These are phyloP conservation scores for Mallotus japonicus DNA, from an alignment of 441 rosid genomes.

Conservation along the genomic window DNA sequence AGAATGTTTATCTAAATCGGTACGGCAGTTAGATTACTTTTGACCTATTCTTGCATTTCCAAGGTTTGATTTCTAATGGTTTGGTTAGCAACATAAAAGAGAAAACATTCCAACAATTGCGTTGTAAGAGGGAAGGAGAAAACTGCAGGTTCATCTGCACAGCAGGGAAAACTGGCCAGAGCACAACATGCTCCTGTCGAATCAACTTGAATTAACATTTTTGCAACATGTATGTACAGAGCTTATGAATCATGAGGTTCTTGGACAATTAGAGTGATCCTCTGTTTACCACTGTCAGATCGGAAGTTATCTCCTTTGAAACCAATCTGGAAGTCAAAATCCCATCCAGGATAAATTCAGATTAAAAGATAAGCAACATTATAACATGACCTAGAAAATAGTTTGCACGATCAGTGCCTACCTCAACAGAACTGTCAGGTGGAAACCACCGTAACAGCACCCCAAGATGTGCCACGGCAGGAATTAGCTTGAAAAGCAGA, in stretches of 20 bases:
- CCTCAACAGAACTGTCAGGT: conserved; percentile 68
- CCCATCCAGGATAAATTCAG: conserved; percentile 16
- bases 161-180: conserved; percentile 11
- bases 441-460: conserved; percentile 90
- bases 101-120: not conserved
- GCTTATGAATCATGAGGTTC: conserved; percentile 44
- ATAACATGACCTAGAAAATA: not conserved
- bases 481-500: conserved; percentile 90
- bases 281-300: conserved; percentile 49
- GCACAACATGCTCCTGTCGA: conserved; percentile 19
- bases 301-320: conserved; percentile 46
- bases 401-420: conserved; percentile 22
- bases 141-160: conserved; percentile 17
- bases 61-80: not conserved
- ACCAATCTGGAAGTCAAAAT: conserved; percentile 37
- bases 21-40: conserved; percentile 23
- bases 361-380: not conserved
- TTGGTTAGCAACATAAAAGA: conserved; percentile 7
- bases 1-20: conserved; percentile 17
- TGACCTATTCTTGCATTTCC: conserved; percentile 13
- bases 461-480: conserved; percentile 88
- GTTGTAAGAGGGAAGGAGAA: not conserved
- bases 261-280: conserved; percentile 35
- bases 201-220: conserved; percentile 18
- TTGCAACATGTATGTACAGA: conserved; percentile 13